Evolutionary conservation across 139 green algal species (phyloP), one percentile per base, ranked within the genome.

Genomic region (Tetraselmis striata): DNA sequence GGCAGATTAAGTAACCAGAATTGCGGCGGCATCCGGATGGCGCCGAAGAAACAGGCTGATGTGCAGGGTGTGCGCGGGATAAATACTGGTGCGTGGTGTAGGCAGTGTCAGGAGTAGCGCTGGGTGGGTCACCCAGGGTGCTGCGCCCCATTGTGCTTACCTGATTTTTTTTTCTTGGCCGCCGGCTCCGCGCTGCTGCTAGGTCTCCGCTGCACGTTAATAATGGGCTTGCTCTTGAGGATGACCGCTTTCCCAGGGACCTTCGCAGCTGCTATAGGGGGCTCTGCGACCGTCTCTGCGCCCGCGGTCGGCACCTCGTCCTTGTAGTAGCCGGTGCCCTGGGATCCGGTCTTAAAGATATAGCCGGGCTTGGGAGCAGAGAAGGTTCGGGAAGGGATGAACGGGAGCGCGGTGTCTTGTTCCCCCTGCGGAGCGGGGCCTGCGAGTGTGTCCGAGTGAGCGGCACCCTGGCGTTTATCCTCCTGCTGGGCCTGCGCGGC

Each of bases 151-250:
- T n/a, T n/a, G 18, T 18, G 1, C 58, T 30, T 31, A 88, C 86
- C 86, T 85, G 81, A 84, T 81, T 89, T 90, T 0, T 27, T 74
- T 59, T 87, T 86, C 76, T 91, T 86, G 79, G 84, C 45, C 26
- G 32, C 29, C 67, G 80, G 29, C 27, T 27, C 59, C 29, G 77
- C 76, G 27, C 67, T 59, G 32, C 27, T 59, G 75, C 81, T 75
- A 79, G 79, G 83, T 82, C 45, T 80, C 28, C 82, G 80, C 0
- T 83, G 59, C 18, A 84, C 83, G 32, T 89, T 82, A 23, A 88
- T 81, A 59, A 89, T 85, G 59, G 84, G 58, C 28, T 88, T 89
- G 0, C 75, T 29, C 80, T 89, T 88, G 0, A 92, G 26, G 11
- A 87, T 28, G 1, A 85, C 28, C 27, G 82, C 80, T n/a, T n/a